Conservation (phyloP, 2,329 filamentous ascomycete genomes). For the Teratosphaeria gauchensis region DNA sequence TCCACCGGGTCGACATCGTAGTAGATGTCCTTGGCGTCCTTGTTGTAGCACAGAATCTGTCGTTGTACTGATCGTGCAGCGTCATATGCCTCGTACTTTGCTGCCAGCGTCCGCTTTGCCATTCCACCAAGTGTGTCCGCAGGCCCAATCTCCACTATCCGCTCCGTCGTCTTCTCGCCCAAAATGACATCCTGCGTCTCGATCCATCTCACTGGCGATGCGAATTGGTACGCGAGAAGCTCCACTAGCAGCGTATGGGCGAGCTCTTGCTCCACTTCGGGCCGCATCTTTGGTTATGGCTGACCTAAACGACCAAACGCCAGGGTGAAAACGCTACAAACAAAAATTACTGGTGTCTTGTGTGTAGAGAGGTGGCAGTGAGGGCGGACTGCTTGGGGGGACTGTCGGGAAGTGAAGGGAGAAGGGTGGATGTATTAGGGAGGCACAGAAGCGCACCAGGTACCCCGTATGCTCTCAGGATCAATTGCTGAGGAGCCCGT, state of each 20-base stretch:
- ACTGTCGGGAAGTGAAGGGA: neutral
- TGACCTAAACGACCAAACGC: neutral
- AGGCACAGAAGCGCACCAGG: neutral
- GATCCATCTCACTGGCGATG: constrained; percentile 98
- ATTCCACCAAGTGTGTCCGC: constrained; percentile 95
- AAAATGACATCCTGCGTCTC: constrained; percentile 99
- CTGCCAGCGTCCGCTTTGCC: constrained; percentile 89
- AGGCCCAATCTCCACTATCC: constrained; percentile 94
- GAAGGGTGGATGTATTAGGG: neutral
- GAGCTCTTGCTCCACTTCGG: constrained; percentile 98
- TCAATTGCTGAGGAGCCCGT: neutral
- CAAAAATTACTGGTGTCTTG: neutral
- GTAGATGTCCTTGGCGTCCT: constrained; percentile 98
- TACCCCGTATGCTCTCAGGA: neutral
- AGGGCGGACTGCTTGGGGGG: neutral
- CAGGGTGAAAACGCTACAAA: neutral
- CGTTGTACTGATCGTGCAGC: constrained; percentile 92
- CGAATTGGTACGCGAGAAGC: constrained; percentile 98
- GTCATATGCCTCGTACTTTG: constrained; percentile 98
- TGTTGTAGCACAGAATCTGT: constrained; percentile 98
- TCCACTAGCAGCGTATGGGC: constrained; percentile 96
- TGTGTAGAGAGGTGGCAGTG: neutral
- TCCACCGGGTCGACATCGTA: constrained; percentile 94
- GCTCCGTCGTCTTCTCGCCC: constrained; percentile 87
- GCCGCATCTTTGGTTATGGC: constrained; percentile 57